Evolutionary conservation across 352 stramenopile species (phyloP).

Genomic region (Pythium apleroticum): DNA sequence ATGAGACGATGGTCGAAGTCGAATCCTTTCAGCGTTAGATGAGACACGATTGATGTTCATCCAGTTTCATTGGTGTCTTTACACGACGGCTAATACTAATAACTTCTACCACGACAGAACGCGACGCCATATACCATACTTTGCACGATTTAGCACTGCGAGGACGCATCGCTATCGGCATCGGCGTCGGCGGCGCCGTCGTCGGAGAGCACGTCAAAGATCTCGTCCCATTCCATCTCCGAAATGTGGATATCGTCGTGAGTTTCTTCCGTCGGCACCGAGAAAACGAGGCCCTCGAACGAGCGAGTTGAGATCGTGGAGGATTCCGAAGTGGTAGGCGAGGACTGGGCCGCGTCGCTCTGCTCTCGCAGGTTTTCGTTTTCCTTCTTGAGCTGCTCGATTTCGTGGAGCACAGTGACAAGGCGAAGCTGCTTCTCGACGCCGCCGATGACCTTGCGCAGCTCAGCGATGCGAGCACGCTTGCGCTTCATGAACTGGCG

Average conservation of each 20-base stretch:
- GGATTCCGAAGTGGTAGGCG: not conserved
- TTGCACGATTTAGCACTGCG: slow-evolving; percentile 2
- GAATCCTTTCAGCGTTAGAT: no score
- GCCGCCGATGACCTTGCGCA: slow-evolving; percentile 17
- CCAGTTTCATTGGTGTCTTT: not conserved
- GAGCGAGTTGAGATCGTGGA: not conserved
- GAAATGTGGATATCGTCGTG: slow-evolving; percentile 5
- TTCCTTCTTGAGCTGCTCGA: slow-evolving; percentile 20
- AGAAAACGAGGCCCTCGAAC: slow-evolving; percentile 18
- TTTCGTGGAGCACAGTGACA: slow-evolving; percentile 10
- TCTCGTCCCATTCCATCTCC: slow-evolving; percentile 17
- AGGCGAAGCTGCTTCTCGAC: slow-evolving; percentile 21
- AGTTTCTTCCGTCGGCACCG: slow-evolving; percentile 8
- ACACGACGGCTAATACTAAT: not conserved
- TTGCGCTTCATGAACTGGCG: slow-evolving; percentile 32
- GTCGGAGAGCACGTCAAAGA: slow-evolving; percentile 20
- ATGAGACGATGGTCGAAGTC: no score
- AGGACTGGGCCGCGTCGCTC: slow-evolving; percentile 1
- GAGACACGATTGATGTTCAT: not conserved
- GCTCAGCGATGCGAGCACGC: slow-evolving; percentile 16
- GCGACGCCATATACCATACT: not conserved
- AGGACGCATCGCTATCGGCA: slow-evolving; percentile 10
- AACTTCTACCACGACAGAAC: not conserved
- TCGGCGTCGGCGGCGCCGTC: slow-evolving; percentile 2
- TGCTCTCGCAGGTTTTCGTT: slow-evolving; percentile 8